These are phyloP conservation scores for Crithidia acanthocephali DNA, from an alignment of 208 protist genomes.

Conservation along the genomic window DNA sequence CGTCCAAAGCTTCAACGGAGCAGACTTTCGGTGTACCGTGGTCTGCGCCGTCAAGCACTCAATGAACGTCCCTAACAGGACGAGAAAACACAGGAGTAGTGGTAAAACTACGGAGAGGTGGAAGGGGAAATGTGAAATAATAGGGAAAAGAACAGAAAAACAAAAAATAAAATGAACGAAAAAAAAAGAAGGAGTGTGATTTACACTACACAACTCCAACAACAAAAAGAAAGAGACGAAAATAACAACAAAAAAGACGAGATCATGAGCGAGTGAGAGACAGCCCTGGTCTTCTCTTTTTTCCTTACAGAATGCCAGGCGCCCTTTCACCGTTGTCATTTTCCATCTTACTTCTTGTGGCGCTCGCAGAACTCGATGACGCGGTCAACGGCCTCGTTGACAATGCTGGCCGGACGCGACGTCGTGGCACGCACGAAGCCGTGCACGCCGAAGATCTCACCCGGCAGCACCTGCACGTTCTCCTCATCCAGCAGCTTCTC, in stretches of 20 bases:
- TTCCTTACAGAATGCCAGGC: too few relatives aligned
- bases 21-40: constrained; percentile 24
- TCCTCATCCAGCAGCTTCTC: constrained; percentile 84
- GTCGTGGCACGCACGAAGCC: constrained; percentile 85
- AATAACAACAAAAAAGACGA: too few relatives aligned
- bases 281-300: too few relatives aligned
- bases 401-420: constrained; percentile 60
- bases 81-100: constrained; percentile 2
- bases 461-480: constrained; percentile 91
- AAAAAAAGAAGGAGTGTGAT: too few relatives aligned
- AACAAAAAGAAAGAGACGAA: too few relatives aligned
- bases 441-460: constrained; percentile 76
- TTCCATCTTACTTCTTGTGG: constrained; percentile 37
- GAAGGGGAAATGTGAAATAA: neutral
- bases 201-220: neutral
- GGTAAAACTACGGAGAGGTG: neutral
- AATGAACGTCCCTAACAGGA: neutral
- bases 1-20: constrained; percentile 8
- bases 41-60: constrained; percentile 8
- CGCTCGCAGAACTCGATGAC: constrained; percentile 79
- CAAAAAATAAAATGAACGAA: too few relatives aligned
- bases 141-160: neutral
- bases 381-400: constrained; percentile 80
- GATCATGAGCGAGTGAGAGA: too few relatives aligned
- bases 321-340: too few relatives aligned